Conservation (phyloP, 139 green algal species). For the Dunaliella sp. region DNA sequence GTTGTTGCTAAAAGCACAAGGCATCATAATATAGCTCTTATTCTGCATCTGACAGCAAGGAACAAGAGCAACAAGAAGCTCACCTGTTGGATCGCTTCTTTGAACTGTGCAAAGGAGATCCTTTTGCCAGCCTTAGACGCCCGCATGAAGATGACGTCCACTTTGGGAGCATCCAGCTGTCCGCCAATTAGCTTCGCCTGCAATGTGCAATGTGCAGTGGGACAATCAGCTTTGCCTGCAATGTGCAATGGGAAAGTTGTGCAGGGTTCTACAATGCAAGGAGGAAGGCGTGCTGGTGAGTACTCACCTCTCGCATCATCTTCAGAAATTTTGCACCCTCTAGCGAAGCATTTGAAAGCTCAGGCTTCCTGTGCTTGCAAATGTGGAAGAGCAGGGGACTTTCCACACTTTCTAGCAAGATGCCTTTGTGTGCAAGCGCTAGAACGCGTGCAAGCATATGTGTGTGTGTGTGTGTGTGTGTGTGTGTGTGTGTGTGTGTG, state of each 20-base stretch:
- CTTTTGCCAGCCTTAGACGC: neutral
- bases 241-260: neutral
- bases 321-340: neutral
- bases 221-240: neutral
- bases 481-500: too few species aligned
- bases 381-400: too few species aligned
- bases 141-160: neutral
- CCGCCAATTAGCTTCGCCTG: neutral
- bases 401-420: too few species aligned
- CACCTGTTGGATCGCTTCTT: neutral
- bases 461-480: too few species aligned
- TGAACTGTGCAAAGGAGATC: neutral
- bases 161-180: neutral
- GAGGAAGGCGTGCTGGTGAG: neutral
- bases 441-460: too few species aligned
- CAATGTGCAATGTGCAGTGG: neutral
- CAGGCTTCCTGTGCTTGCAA: too few species aligned
- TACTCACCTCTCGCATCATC: neutral
- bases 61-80: neutral
- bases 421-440: too few species aligned
- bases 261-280: neutral
- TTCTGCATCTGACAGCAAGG: neutral
- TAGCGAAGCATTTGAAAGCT: too few species aligned
- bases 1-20: neutral
- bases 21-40: neutral